Percentiles rank a stretch among this genome's conserved stretches.
Evolutionary conservation across 139 green algal species (phyloP).

Genomic region (Chlorella sp.): DNA sequence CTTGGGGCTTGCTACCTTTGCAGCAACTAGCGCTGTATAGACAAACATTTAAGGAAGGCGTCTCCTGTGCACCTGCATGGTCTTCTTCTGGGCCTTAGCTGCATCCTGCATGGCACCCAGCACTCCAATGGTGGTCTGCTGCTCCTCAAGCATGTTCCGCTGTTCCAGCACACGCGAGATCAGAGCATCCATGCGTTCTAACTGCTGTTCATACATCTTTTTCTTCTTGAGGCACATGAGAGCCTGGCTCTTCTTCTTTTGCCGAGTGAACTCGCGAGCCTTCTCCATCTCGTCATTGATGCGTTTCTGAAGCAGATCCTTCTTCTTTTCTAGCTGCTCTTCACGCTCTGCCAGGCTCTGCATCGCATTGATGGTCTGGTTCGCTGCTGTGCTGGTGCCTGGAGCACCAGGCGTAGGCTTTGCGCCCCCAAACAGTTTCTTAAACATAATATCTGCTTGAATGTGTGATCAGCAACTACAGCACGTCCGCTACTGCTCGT

Average conservation of each 20-base stretch:
- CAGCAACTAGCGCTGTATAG: too few species aligned
- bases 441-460: too few species aligned
- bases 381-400: conserved; percentile 18
- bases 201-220: conserved; percentile 87
- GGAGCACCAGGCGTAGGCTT: too few species aligned
- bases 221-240: conserved; percentile 84
- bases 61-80: too few species aligned
- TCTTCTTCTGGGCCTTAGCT: too few species aligned
- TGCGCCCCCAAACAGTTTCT: conserved; percentile 35
- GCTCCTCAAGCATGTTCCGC: conserved; percentile 89
- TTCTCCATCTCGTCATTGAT: conserved; percentile 75
- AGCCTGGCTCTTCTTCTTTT: conserved; percentile 77
- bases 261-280: conserved; percentile 68
- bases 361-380: conserved; percentile 36
- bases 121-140: conserved; percentile 68
- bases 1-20: too few species aligned
- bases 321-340: conserved; percentile 88
- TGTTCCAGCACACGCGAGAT: conserved; percentile 92
- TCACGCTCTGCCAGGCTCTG: conserved; percentile 65
- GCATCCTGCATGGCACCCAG: too few species aligned
- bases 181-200: conserved; percentile 78
- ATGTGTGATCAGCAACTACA: too few species aligned
- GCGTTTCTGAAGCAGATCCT: conserved; percentile 82
- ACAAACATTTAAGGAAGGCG: too few species aligned
- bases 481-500: too few species aligned